Base-by-base conservation (phyloP, 2,329 filamentous ascomycete species). In the Pseudocercospora macadamiae region DNA sequence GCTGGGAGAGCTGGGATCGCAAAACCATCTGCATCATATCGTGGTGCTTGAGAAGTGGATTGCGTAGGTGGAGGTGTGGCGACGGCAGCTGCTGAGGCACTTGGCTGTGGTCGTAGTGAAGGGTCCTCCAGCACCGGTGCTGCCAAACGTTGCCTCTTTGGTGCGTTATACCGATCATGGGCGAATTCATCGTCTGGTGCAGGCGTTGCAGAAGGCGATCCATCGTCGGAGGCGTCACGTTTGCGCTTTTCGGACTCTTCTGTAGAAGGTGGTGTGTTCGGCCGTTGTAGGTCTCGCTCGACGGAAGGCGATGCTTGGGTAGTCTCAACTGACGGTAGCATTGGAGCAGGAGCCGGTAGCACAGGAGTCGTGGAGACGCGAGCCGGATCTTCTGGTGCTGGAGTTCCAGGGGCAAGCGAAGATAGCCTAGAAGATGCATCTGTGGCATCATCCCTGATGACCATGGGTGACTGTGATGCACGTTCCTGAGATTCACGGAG, bases 21-120 rank as follows among this genome's bases (percentile, higher is more conserved):
- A 58, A 77, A 79, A 14, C 75, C 76, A 54, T 79, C 76, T 6
- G 71, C 72, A 59, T 78, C 76, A 36, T 70, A 68, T 19, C 74
- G 74, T 21, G 25, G 49, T 25, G 28, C 44, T 28, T 61, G 59
- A 18, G 9, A 21, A n/a, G 57, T 19, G 8, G 14, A 14, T 37
- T 37, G 34, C 37, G n/a, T 28, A 8, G 25, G 16, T 25, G 45
- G 18, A 10, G 26, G 47, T 12, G 26, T 49, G 26, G n/a, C n/a
- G n/a, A n/a, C n/a, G n/a, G 25, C 28, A 32, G 47, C 16, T 30
- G 47, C 7, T 6, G 26, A 4, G 14, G 9, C 21, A 14, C 19
- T 8, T 9, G 45, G n/a, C 9, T 49, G 26, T 49, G 47, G 34
- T 28, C 44, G 32, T 10, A 53, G 16, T 42, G 52, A 30, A 23